phyloP scores from a whole-genome alignment of 345 rosid genomes.

The Hibiscus syriacus region DNA sequence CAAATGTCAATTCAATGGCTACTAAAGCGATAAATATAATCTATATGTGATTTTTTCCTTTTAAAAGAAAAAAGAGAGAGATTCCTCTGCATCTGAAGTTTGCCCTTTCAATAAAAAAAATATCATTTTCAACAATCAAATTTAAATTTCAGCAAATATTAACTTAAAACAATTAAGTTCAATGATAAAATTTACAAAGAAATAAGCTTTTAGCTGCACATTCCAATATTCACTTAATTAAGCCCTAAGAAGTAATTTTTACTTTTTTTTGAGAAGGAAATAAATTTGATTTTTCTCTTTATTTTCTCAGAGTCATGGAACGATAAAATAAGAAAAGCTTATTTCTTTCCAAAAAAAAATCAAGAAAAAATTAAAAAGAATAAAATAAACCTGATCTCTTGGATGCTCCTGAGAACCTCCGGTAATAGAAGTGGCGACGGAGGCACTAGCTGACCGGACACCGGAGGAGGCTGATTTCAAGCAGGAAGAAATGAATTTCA shows the following conservation, averaged over 20 bases:
- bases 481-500: slow-evolving; percentile 81
- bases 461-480: slow-evolving; percentile 90
- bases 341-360: background rate
- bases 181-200: background rate
- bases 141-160: background rate
- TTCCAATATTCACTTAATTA: background rate
- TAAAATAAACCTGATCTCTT: slow-evolving; percentile 62
- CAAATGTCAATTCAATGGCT: slow-evolving; percentile 6
- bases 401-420: slow-evolving; percentile 43
- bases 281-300: background rate
- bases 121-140: background rate
- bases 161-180: background rate
- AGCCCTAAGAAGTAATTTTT: background rate
- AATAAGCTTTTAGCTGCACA: background rate
- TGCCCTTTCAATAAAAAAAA: too few species aligned
- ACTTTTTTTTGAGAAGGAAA: background rate
- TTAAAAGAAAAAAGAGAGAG: background rate
- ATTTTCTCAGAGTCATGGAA: slow-evolving; percentile 13
- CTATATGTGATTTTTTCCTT: too few species aligned
- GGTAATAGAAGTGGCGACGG: slow-evolving; percentile 79
- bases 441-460: slow-evolving; percentile 77
- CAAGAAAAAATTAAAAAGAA: background rate
- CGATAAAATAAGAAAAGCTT: background rate
- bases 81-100: too few species aligned
- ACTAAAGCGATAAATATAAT: background rate